phyloP scores from a whole-genome alignment of 345 rosid species.

The Acer campestre region DNA sequence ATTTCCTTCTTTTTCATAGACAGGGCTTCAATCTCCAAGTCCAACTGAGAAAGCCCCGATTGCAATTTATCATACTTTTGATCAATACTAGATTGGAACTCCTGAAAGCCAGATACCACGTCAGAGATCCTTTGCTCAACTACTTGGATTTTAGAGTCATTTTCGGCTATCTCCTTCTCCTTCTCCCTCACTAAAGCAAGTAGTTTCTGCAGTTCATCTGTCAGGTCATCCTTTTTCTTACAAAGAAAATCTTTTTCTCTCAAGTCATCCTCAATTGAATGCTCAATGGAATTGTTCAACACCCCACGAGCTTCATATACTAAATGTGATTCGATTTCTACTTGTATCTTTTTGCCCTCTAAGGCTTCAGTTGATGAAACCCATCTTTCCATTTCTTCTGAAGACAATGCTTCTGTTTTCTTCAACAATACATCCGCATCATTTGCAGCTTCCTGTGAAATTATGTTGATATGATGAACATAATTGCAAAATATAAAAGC shows the following conservation, averaged over 20 bases:
- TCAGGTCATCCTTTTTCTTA: conserved; percentile 52
- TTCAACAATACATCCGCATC: conserved; percentile 51
- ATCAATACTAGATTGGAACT: conserved; percentile 51
- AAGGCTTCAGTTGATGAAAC: conserved; percentile 59
- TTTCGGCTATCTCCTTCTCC: conserved; percentile 68
- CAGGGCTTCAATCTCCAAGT: conserved; percentile 49
- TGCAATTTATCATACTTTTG: conserved; percentile 49
- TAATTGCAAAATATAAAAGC: neutral
- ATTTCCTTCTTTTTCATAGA: conserved; percentile 56
- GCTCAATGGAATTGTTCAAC: conserved; percentile 50
- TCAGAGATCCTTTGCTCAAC: conserved; percentile 58
- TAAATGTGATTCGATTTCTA: conserved; percentile 61
- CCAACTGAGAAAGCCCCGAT: conserved; percentile 46
- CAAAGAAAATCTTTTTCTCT: conserved; percentile 52
- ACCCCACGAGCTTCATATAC: conserved; percentile 54
- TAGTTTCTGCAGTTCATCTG: conserved; percentile 57
- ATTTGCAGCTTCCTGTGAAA: conserved; percentile 59
- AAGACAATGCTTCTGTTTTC: conserved; percentile 44
- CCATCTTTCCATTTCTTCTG: conserved; percentile 62
- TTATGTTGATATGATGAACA: neutral
- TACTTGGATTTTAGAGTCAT: conserved; percentile 52
- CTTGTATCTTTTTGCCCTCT: conserved; percentile 63
- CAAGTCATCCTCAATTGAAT: conserved; percentile 53
- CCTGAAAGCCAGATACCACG: conserved; percentile 62
- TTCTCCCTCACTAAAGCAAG: conserved; percentile 71